phyloP scores from a whole-genome alignment of 1,284 basidiomycete species.

The Ceratobasidium sp. region DNA sequence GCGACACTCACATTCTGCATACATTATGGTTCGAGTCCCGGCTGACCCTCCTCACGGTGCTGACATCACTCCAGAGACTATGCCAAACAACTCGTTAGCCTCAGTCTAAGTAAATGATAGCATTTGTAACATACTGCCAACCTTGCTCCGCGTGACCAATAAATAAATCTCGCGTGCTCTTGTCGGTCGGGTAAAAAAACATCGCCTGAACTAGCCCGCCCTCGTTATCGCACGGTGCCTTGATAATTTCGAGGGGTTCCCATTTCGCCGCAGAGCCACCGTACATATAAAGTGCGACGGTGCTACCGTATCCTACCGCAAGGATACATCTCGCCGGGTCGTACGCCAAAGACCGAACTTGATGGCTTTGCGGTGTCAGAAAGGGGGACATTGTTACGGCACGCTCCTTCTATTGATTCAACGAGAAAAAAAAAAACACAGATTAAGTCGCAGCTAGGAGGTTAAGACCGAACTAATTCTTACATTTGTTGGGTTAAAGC shows the following conservation, averaged over 20 bases:
- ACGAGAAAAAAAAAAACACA: too few relatives aligned
- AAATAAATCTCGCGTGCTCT: neutral
- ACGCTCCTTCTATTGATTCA: neutral
- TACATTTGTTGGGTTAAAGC: neutral
- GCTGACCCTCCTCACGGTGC: neutral
- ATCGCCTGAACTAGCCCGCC: neutral
- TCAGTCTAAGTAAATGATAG: too few relatives aligned
- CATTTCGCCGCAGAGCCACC: neutral
- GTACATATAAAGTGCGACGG: neutral
- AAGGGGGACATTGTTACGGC: neutral
- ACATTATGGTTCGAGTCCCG: neutral
- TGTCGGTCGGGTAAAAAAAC: neutral
- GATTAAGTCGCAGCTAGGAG: neutral
- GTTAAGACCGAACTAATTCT: neutral
- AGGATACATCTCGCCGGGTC: neutral
- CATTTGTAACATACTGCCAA: neutral
- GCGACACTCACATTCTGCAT: neutral
- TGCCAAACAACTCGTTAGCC: neutral
- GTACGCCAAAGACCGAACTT: slow-evolving; percentile 2
- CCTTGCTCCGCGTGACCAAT: neutral
- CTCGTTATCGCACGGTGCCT: neutral
- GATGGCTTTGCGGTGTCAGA: neutral
- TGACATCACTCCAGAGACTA: neutral
- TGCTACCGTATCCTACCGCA: neutral
- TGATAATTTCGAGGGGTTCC: neutral